Conservation (phyloP, 148 eudicot species). For the Rhododendron griersonianum region DNA sequence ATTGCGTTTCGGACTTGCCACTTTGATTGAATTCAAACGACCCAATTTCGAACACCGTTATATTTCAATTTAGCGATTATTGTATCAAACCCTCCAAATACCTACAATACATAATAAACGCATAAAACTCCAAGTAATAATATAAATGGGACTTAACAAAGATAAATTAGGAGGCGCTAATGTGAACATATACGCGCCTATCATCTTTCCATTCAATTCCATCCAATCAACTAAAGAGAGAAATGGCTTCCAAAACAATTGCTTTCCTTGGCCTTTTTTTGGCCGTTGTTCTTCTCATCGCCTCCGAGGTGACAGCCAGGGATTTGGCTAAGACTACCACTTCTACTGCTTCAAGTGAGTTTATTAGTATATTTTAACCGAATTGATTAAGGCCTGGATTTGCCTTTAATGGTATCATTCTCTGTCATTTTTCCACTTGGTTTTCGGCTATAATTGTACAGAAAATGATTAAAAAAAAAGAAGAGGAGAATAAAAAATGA, state of each 20-base stretch:
- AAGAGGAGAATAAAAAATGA: too few species aligned
- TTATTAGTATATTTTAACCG: background rate
- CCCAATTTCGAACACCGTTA: too few species aligned
- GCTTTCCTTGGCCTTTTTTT: constrained; percentile 13
- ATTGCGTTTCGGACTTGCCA: too few species aligned
- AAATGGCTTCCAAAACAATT: constrained; percentile 25
- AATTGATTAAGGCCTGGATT: background rate
- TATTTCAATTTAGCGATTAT: too few species aligned
- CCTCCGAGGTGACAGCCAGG: constrained; percentile 22
- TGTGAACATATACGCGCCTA: too few species aligned
- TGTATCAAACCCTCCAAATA: too few species aligned
- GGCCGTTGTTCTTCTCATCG: constrained; percentile 14
- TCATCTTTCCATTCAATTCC: background rate
- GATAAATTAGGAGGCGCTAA: too few species aligned
- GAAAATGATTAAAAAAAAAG: too few species aligned
- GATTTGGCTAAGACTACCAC: background rate
- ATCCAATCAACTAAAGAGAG: background rate
- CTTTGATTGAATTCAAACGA: too few species aligned
- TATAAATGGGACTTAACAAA: too few species aligned
- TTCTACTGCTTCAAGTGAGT: background rate
- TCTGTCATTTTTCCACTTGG: background rate
- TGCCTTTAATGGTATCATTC: background rate
- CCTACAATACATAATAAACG: too few species aligned
- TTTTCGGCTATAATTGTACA: background rate
- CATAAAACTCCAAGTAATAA: too few species aligned